phyloP scores from a whole-genome alignment of 2,329 filamentous ascomycete genomes.

The Botrytis hyacinthi region DNA sequence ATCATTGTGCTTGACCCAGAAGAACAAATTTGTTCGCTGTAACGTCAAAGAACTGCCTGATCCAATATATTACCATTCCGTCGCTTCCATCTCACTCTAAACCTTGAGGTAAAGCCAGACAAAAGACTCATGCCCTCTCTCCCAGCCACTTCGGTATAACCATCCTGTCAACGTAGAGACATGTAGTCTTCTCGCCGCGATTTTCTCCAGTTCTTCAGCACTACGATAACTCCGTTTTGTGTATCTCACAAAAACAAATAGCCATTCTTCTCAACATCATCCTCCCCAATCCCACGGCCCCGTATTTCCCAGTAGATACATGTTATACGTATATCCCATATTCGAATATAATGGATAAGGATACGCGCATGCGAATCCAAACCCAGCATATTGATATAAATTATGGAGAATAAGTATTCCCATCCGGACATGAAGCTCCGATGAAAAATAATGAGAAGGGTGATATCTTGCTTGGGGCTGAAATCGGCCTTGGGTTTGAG shows the following conservation, averaged over 20 bases:
- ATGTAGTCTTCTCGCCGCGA: not conserved
- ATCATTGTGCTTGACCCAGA: not conserved
- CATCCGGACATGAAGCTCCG: not conserved
- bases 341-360: not conserved
- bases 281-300: not conserved
- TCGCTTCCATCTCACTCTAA: not conserved
- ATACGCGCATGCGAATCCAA: not conserved
- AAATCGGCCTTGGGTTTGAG: not conserved
- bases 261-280: not conserved
- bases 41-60: not conserved
- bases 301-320: not conserved
- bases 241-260: not conserved
- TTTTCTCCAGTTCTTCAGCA: not conserved
- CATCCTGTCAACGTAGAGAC: not conserved
- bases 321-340: not conserved
- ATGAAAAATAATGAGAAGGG: not conserved
- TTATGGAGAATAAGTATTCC: not conserved
- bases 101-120: not conserved
- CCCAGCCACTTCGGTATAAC: not conserved
- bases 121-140: not conserved
- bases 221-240: not conserved
- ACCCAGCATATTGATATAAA: not conserved
- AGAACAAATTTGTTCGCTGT: not conserved
- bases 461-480: not conserved
- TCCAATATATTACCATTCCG: not conserved